Base-by-base conservation (phyloP, 228 moss, liverwort and hornwort species). In the Sphagnum fallax region DNA sequence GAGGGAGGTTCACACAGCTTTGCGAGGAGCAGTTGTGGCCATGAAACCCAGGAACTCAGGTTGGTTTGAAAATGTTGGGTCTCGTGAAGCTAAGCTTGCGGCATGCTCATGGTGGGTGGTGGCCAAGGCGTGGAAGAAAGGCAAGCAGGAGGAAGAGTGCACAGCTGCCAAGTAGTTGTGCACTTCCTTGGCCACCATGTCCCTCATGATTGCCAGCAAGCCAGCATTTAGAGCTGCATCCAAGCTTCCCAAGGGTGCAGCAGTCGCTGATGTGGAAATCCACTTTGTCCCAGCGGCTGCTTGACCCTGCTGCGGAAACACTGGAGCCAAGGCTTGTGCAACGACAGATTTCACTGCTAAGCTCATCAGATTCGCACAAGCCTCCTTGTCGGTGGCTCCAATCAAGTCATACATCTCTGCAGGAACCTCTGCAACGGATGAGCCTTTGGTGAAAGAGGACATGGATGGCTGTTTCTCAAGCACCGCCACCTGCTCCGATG, bases 121-220 rank as follows among this genome's bases (percentile, higher is more conserved):
- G 32, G 32, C 57, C 82, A 79, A 9, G 86, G 76, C 52, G 71
- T 79, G 51, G 79, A 74, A 6, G 73, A 76, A 65, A 75, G 55
- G 57, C 75, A 82, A 18, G 68, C 58, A 65, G 12, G 73, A 65
- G 5, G 78, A 71, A 4, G 74, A 61, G 16, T 77, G 79, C 62
- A 79, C 73, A 6, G 74, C 76, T 4, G 77, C 76, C 80, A 83
- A 80, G 72, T 87, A 87, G 58, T 77, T 87, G 58, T 79, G 83
- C 16, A 86, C 85, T 77, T 86, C 86, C 52, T 82, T 82, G 6
- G 80, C 83, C 13, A 87, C 87, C 87, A 87, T 83, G 11, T 87
- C 87, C 8, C 70, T 71, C 87, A 87, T 87, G 74, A 83, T 76
- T 6, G 76, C 78, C 12, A 87, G n/a, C 62, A 83, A 55, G 49